Evolutionary conservation across 1,139 yeast genomes (phyloP), one percentile per base, ranked within the genome.

Genomic region (Lodderomyces beijingensis): DNA sequence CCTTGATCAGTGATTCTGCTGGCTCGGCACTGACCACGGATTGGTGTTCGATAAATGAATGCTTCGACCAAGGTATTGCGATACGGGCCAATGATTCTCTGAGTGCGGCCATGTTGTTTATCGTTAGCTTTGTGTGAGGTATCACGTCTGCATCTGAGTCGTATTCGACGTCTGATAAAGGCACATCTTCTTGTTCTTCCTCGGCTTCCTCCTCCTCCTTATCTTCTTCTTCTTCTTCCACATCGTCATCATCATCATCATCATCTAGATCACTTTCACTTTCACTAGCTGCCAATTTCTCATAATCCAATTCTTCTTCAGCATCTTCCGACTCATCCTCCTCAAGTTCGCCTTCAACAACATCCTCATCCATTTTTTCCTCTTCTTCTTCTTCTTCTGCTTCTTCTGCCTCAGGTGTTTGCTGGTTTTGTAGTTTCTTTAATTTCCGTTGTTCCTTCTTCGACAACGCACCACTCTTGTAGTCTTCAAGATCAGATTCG

Each of bases 81-180:
- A 83, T 74, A 53, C 88, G 74, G 11, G 80, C 79, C 37, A 81
- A 66, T 4, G 85, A 65, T 34, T 81, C 84, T 44, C 69, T 77
- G 49, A 83, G 60, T 12, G 93, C 93, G 19, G 82, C 79, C 33
- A 62, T 65, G 55, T 83, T 82, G 56, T 83, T 82, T 44, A 83
- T 63, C 14, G 96, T 89, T 34, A 87, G 72, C 57, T 88, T 88
- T 39, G 93, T 88, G 61, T 83, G 79, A 32, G 98, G 96, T 19
- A 89, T 84, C 24, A 84, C 74, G 53, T 87, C 95, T 11, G 93
- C 93, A 50, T 86, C 95, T 4, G 85, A 82, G 49, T 83, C 94
- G 28, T 80, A 61, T 50, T 84, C 94, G 25, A 79, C 93, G 38
- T 83, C 91, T 1, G 89, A 81, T 36, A 81, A 68, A 27, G 89